Conservation (phyloP, 1,139 yeast species). For the Saccharomyces pastorianus region DNA sequence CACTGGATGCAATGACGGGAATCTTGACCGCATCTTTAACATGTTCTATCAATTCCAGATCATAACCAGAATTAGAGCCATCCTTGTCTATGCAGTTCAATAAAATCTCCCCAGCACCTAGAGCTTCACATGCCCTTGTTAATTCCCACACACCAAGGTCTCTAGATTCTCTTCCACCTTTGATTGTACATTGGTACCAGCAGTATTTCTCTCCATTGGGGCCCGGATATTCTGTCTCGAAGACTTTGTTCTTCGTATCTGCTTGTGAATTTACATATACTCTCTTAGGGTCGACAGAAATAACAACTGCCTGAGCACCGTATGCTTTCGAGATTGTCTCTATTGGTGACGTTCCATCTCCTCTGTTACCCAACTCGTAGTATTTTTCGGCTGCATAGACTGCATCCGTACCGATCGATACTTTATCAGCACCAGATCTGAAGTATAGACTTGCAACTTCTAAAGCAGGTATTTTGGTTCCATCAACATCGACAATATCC, state of each 20-base stretch:
- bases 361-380: slow-evolving; percentile 48
- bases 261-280: slow-evolving; percentile 58
- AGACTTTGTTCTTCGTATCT: slow-evolving; percentile 54
- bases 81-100: slow-evolving; percentile 93
- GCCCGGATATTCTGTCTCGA: slow-evolving; percentile 53
- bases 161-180: slow-evolving; percentile 87
- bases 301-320: slow-evolving; percentile 94
- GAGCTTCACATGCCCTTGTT: slow-evolving; percentile 75
- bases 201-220: slow-evolving; percentile 82
- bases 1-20: slow-evolving; percentile 95
- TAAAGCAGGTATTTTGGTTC: slow-evolving; percentile 67
- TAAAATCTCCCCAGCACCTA: slow-evolving; percentile 95
- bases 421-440: slow-evolving; percentile 94
- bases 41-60: slow-evolving; percentile 70
- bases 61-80: slow-evolving; percentile 90
- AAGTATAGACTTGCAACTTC: slow-evolving; percentile 87
- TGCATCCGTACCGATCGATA: slow-evolving; percentile 96
- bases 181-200: slow-evolving; percentile 92
- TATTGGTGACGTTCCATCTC: slow-evolving; percentile 74
- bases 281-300: slow-evolving; percentile 91
- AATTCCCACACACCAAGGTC: slow-evolving; percentile 89
- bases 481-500: slow-evolving; percentile 78
- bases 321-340: slow-evolving; percentile 86
- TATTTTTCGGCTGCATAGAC: slow-evolving; percentile 81
- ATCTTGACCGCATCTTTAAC: slow-evolving; percentile 68